Percentiles rank a stretch among this genome's conserved stretches.
phyloP scores from a whole-genome alignment of 768 basidiomycete genomes.

The Trametes cubensis region DNA sequence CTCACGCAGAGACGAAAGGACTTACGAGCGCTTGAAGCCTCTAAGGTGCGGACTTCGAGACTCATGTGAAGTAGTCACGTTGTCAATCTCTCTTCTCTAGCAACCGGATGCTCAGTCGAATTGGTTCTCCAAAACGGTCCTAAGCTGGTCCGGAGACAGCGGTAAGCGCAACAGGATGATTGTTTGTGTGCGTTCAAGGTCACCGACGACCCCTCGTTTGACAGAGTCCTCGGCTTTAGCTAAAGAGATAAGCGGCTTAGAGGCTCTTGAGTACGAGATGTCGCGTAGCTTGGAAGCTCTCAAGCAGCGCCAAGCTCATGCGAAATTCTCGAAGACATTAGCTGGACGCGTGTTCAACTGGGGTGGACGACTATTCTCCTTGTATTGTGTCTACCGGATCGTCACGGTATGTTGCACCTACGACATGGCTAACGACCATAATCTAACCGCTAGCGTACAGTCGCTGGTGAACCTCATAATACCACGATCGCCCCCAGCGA shows the following conservation, averaged over 20 bases:
- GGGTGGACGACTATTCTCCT: conserved; percentile 57
- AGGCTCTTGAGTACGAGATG: conserved; percentile 73
- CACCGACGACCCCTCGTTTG: conserved; percentile 2
- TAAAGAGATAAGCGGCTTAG: conserved; percentile 65
- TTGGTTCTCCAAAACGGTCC: conserved; percentile 55
- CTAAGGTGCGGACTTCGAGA: conserved; percentile 28
- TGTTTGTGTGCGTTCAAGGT: neutral
- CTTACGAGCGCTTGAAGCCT: conserved; percentile 35
- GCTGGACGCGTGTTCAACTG: conserved; percentile 53
- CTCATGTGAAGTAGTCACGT: neutral
- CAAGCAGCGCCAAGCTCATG: conserved; percentile 50
- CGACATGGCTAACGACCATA: conserved; percentile 1
- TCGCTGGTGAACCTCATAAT: conserved; percentile 55
- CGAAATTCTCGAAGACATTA: conserved; percentile 55
- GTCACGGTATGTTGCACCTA: conserved; percentile 47
- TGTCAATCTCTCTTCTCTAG: neutral
- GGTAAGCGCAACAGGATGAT: conserved; percentile 18
- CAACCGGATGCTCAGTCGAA: conserved; percentile 24
- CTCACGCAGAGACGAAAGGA: conserved; percentile 45
- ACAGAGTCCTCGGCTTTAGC: conserved; percentile 42
- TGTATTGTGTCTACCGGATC: conserved; percentile 68
- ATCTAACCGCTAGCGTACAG: conserved; percentile 34
- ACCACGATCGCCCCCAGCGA: conserved; percentile 30
- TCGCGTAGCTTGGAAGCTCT: conserved; percentile 54
- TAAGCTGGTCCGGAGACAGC: conserved; percentile 53